phyloP scores from a whole-genome alignment of 2,329 filamentous ascomycete species.

The Cercospora sp. region DNA sequence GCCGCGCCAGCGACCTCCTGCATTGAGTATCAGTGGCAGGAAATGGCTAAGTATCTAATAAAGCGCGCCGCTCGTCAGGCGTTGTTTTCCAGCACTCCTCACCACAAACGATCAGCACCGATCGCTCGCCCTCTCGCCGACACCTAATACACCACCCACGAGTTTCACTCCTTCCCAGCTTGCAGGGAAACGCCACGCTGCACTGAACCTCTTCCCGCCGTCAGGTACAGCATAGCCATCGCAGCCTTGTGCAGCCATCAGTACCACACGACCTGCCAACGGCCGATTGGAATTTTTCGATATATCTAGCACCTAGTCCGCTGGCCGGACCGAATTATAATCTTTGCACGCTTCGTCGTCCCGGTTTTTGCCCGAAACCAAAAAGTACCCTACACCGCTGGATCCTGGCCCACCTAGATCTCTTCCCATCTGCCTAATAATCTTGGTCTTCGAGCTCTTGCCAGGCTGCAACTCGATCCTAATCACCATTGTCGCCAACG shows the following conservation, averaged over 20 bases:
- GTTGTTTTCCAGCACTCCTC: conserved; percentile 2
- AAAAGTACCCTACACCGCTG: conserved; percentile 31
- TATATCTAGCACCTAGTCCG: conserved; percentile 35
- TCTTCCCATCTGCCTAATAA: conserved; percentile 29
- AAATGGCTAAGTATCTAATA: conserved; percentile 17
- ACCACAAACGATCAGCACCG: conserved; percentile 15
- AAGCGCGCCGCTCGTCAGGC: conserved; percentile 6
- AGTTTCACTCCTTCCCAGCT: conserved; percentile 20
- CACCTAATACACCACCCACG: conserved; percentile 13
- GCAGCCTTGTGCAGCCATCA: conserved; percentile 25
- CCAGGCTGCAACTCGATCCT: conserved; percentile 36
- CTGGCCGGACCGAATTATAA: conserved; percentile 37
- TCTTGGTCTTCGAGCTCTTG: conserved; percentile 31
- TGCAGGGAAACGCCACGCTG: conserved; percentile 24
- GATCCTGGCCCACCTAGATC: conserved; percentile 30
- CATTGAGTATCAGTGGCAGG: conserved; percentile 18
- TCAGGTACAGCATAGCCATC: conserved; percentile 25
- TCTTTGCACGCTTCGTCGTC: conserved; percentile 29
- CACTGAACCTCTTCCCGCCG: conserved; percentile 22
- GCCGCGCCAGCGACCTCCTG: conserved; percentile 24
- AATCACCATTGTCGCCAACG: conserved; percentile 24
- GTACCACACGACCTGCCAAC: conserved; percentile 29
- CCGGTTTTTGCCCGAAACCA: conserved; percentile 30
- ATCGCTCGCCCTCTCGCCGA: conserved; percentile 16
- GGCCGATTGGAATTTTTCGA: conserved; percentile 23